phyloP scores from a whole-genome alignment of 1,284 basidiomycete genomes.

The Naganishia cerealis region DNA sequence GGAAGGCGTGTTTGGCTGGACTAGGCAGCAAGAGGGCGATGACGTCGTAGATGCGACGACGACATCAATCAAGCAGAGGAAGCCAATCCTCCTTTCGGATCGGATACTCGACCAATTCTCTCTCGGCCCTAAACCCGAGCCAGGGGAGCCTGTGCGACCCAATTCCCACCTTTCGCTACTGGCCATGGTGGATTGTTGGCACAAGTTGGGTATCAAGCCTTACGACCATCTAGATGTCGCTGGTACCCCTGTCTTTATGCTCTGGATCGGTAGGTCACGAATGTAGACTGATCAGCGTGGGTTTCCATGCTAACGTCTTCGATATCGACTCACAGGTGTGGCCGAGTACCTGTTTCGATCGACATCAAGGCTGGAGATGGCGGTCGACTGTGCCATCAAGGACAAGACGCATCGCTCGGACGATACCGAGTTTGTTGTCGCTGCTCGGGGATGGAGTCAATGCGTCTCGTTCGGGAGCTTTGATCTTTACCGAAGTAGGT shows the following conservation, averaged over 20 bases:
- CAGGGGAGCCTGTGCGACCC: constrained; percentile 37
- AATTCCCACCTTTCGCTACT: constrained; percentile 96
- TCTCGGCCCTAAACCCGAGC: constrained; percentile 61
- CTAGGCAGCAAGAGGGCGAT: constrained; percentile 46
- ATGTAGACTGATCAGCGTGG: neutral
- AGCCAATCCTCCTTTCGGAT: constrained; percentile 81
- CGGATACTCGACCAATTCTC: constrained; percentile 86
- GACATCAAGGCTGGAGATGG: constrained; percentile 63
- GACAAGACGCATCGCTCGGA: constrained; percentile 81
- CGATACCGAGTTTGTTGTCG: constrained; percentile 91
- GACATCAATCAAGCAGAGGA: constrained; percentile 37
- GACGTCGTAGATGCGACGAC: constrained; percentile 35
- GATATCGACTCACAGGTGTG: constrained; percentile 59
- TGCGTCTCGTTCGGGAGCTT: constrained; percentile 90
- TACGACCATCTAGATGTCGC: constrained; percentile 90
- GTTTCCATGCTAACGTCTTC: neutral
- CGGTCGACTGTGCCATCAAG: constrained; percentile 73
- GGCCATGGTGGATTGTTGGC: constrained; percentile 99
- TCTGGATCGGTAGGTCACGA: constrained; percentile 73
- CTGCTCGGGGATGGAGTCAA: constrained; percentile 94
- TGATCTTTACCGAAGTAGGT: constrained; percentile 79
- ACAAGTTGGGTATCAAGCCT: constrained; percentile 79
- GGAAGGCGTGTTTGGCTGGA: constrained; percentile 72
- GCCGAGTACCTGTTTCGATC: constrained; percentile 90
- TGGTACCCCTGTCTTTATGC: constrained; percentile 90